These are phyloP conservation scores for Trichoderma harzianum DNA, from an alignment of 2,329 filamentous ascomycete species.

Conservation along the genomic window DNA sequence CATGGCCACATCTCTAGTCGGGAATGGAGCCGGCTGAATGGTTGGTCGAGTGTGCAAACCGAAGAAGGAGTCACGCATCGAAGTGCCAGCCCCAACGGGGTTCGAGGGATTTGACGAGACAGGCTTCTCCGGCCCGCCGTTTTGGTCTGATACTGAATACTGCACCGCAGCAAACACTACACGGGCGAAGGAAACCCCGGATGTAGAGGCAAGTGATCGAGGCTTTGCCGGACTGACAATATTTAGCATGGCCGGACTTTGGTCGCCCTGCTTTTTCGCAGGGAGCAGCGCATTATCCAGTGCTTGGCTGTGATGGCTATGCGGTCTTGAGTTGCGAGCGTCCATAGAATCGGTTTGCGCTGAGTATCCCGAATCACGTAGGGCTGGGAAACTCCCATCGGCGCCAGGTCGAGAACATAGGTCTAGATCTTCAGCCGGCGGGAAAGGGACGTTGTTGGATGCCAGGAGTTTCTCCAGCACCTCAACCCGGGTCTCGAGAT, in stretches of 20 bases:
- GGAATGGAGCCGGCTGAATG: constrained; percentile 82
- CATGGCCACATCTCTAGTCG: constrained; percentile 68
- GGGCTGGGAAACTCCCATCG: constrained; percentile 32
- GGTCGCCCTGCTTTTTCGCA: constrained; percentile 32
- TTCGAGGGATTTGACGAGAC: constrained; percentile 22
- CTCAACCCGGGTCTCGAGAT: constrained; percentile 80
- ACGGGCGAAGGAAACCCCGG: constrained; percentile 88
- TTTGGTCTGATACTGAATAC: constrained; percentile 59
- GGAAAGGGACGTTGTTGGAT: constrained; percentile 67
- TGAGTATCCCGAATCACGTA: constrained; percentile 34
- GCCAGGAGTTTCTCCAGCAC: constrained; percentile 76
- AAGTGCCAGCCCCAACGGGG: constrained; percentile 54
- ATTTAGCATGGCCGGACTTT: constrained; percentile 58
- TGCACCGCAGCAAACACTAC: constrained; percentile 95
- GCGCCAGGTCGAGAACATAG: constrained; percentile 50
- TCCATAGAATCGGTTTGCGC: constrained; percentile 33
- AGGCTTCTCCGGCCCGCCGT: constrained; percentile 38
- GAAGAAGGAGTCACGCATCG: constrained; percentile 95
- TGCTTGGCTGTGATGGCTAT: constrained; percentile 30
- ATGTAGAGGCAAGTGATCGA: constrained; percentile 77
- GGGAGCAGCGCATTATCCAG: constrained; percentile 31
- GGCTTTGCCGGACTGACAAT: constrained; percentile 76
- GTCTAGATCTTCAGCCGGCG: constrained; percentile 68
- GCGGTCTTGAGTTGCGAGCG: constrained; percentile 26
- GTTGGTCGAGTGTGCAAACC: constrained; percentile 89